Evolutionary conservation across 1,284 basidiomycete genomes (phyloP), one percentile per base, ranked within the genome.

Genomic region (Phaffia rhodozyma): DNA sequence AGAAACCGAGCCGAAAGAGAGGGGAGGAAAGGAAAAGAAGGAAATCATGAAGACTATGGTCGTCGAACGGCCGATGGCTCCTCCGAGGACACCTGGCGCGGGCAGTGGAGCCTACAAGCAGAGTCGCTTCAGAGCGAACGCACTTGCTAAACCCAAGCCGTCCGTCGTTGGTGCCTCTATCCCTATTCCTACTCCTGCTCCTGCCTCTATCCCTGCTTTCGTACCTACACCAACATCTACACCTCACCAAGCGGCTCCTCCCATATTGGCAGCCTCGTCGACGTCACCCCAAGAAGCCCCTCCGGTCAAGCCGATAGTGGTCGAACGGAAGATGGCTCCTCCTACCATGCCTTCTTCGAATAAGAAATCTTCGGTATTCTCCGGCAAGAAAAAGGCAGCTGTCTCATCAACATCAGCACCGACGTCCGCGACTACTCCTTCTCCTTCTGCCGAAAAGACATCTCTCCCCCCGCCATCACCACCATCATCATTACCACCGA

Each of bases 221-320:
- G 43, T 50, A 2, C 48, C 53, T 20, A 30, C 60, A 48, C 23
- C 60, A 16, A 5, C 29, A 5, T 9, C 20, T 0, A 9, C 23
- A 2, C 7, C 60, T 21, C 11, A 43, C 16, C 38, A 43, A 16
- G 16, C 5, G 38, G 13, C 16, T 43, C 38, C 38, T 43, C 38
- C 38, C 13, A 7, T 11, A 11, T 5, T 43, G 13, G 38, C 13
- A 43, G 38, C 51, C 49, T 52, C 49, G 4, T 23, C 58, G 5
- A 32, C 29, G 9, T 3, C 16, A n/a, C 38, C 38, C 27, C 16
- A 55, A 34, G 30, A 54, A 43, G 38, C 38, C 38, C 5, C 38
- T 21, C 50, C 60, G 27, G 55, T 61, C 52, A 61, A 61, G 60
- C 21, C 49, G 23, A 52, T 29, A 32, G 60, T 61, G 20, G 60